Evolutionary conservation across 306 rosid species (phyloP).

Genomic region (Lotus japonicus): DNA sequence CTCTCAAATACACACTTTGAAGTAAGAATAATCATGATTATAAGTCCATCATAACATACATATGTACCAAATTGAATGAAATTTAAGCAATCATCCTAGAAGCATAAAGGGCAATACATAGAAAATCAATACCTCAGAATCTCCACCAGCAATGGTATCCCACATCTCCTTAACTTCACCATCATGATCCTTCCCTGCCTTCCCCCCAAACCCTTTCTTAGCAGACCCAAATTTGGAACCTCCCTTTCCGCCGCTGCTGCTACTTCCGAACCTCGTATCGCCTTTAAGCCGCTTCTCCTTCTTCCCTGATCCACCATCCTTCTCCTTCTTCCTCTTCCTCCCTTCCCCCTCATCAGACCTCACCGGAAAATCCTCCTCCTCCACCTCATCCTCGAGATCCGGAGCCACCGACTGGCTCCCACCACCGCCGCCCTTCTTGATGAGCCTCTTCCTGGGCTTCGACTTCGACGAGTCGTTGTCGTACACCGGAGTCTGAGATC

Average conservation of each 20-base stretch:
- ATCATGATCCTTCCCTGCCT: constrained; percentile 68
- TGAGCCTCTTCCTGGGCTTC: constrained; percentile 80
- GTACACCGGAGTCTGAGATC: constrained; percentile 78
- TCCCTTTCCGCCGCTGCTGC: constrained; percentile 35
- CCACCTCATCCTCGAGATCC: constrained; percentile 50
- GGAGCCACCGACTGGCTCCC: constrained; percentile 41
- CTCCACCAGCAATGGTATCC: constrained; percentile 82
- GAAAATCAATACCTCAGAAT: constrained; percentile 69
- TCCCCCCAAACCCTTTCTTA: constrained; percentile 55
- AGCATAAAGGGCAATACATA: background rate
- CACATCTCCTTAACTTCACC: constrained; percentile 98
- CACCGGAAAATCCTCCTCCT: constrained; percentile 30
- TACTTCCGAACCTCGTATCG: constrained; percentile 49
- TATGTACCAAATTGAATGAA: too few relatives aligned
- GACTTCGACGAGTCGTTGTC: constrained; percentile 48
- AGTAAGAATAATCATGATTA: background rate
- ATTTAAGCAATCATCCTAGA: too few relatives aligned
- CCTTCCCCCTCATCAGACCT: constrained; percentile 40
- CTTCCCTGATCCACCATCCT: constrained; percentile 45
- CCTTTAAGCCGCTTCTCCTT: constrained; percentile 73
- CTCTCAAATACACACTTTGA: background rate
- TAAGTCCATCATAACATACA: too few relatives aligned
- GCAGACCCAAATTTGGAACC: constrained; percentile 42
- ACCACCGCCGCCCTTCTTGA: constrained; percentile 55
- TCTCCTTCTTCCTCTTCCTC: constrained; percentile 44